A percentile compares a stretch with the other conserved stretches of the same genome.
These are phyloP conservation scores for Cladophialophora psammophila DNA, from an alignment of 2,329 filamentous ascomycete species.

Conservation along the genomic window DNA sequence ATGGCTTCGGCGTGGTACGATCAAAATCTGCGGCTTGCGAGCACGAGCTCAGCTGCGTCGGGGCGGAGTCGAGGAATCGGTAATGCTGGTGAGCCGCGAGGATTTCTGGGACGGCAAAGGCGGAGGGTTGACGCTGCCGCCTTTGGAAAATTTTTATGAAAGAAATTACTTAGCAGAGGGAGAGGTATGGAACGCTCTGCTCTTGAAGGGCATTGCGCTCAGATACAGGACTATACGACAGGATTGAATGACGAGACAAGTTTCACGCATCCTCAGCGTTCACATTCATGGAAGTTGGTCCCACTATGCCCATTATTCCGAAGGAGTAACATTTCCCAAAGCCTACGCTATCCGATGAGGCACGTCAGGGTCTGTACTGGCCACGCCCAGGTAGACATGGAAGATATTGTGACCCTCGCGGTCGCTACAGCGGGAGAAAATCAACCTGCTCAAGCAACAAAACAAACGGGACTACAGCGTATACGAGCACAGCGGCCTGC, in stretches of 20 bases:
- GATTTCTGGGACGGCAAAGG: conserved; percentile 56
- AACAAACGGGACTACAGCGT: too few relatives aligned
- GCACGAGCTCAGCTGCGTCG: conserved; percentile 49
- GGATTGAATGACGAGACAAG: background rate
- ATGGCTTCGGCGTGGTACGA: conserved; percentile 58
- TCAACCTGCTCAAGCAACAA: background rate
- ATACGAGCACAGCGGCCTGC: too few relatives aligned
- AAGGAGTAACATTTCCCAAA: background rate
- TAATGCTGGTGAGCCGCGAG: conserved; percentile 47
- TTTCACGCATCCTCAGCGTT: background rate
- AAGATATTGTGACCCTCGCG: background rate
- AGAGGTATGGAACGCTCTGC: background rate
- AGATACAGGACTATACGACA: background rate
- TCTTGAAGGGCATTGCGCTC: background rate
- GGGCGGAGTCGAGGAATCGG: conserved; percentile 50
- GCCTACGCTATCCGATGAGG: background rate
- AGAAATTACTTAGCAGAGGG: background rate
- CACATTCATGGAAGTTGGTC: background rate
- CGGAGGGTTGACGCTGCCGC: conserved; percentile 48
- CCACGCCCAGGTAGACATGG: background rate
- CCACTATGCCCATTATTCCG: background rate
- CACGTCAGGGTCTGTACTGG: background rate
- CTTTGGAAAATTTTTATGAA: conserved; percentile 27
- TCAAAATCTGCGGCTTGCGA: conserved; percentile 54
- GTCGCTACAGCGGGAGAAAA: background rate